Evolutionary conservation across 2,329 filamentous ascomycete species (phyloP), one percentile per base, ranked within the genome.

Genomic region (Kalaharituber pfeilii): DNA sequence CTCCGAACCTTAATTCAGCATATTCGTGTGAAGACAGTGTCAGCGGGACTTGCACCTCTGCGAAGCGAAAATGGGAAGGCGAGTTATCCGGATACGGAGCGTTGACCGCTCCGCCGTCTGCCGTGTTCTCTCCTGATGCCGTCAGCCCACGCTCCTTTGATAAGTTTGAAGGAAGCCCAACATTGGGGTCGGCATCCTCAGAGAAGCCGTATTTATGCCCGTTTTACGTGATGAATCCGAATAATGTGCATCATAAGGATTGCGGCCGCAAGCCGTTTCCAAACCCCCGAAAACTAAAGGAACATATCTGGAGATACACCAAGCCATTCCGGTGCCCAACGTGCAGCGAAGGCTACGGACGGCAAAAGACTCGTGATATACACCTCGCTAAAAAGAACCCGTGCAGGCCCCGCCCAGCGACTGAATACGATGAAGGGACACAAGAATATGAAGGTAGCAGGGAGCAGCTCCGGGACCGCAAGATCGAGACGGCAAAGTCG

Each of bases 251-350:
- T 18, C 59, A 61, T 29, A 20, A 42, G 20, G 54, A 60, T 3
- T 61, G 59, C 18, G 36, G 49, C 1, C 9, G 51, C 1, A 60
- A 59, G 33, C 50, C 36, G 3, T 61, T 59, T 28, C 59, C 59
- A 2, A 61, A 61, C 25, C 59, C 59, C n/a, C 53, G 59, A 30
- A 61, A 61, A 39, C 33, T 61, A 25, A 61, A 61, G 51, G 59
- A 61, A 22, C 59, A 61, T 27, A 57, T 61, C 28, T 61, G 59
- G 59, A 52, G 56, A 6, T 60, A 54, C 49, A 53, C 54, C 9
- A 61, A 57, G 28, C 59, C 59, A 13, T 61, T 60, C 27, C 57
- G 59, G n/a, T 61, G 59, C 49, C 8, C 47, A 5, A 60, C 9
- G 24, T 61, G 59, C 11, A 47, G 52, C 15, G 49, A 57, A 24